Evolutionary conservation across 345 rosid species (phyloP).

Genomic region (Draba incana): DNA sequence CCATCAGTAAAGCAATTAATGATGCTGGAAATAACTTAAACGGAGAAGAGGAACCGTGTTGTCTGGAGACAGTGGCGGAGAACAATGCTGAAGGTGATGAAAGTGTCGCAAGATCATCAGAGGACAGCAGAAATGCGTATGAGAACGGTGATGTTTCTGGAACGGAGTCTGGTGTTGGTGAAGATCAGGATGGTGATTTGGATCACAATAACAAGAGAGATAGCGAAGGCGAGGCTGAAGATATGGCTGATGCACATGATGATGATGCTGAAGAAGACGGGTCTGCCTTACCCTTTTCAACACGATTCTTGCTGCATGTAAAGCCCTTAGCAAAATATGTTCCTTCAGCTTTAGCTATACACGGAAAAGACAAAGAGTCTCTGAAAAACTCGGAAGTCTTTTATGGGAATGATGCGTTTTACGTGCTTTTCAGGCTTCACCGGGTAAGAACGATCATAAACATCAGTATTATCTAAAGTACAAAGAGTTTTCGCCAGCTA

Average conservation of each 20-base stretch:
- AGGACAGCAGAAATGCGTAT: slow-evolving; percentile 78
- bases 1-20: slow-evolving; percentile 55
- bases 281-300: slow-evolving; percentile 61
- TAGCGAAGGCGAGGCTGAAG: slow-evolving; percentile 66
- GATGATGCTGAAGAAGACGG: slow-evolving; percentile 81
- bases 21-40: slow-evolving; percentile 57
- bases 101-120: slow-evolving; percentile 73
- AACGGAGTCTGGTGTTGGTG: slow-evolving; percentile 75
- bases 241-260: slow-evolving; percentile 82
- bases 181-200: slow-evolving; percentile 77
- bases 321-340: slow-evolving; percentile 87
- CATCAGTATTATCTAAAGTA: neutral
- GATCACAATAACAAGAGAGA: slow-evolving; percentile 79
- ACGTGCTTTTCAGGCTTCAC: slow-evolving; percentile 92
- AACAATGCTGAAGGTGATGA: slow-evolving; percentile 73
- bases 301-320: slow-evolving; percentile 63
- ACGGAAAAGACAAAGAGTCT: slow-evolving; percentile 50
- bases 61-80: slow-evolving; percentile 58
- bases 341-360: slow-evolving; percentile 48
- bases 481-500: slow-evolving; percentile 8
- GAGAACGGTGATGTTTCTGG: slow-evolving; percentile 84
- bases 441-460: slow-evolving; percentile 53
- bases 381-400: slow-evolving; percentile 60
- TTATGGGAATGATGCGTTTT: slow-evolving; percentile 90
- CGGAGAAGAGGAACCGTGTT: slow-evolving; percentile 52